Base-by-base conservation (phyloP, 2,329 filamentous ascomycete genomes). In the Byssoonygena ceratinophila region DNA sequence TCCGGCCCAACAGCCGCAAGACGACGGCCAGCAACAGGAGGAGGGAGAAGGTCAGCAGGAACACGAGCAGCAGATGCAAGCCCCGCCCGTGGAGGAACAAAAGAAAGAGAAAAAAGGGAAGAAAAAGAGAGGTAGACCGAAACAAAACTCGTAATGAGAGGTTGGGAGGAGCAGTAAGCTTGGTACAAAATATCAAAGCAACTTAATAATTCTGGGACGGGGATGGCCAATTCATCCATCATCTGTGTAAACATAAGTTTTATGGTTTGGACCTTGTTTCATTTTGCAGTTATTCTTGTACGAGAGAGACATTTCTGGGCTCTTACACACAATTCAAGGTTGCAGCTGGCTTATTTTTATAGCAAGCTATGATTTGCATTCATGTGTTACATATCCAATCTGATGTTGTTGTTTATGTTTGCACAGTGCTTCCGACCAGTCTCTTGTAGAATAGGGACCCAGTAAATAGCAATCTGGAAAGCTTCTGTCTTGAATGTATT, bases 51-150 rank as follows among this genome's bases (percentile, higher is more conserved):
- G 27, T 27, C 50, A 39, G 9, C 40, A 36, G n/a, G 14, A 16
- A 6, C 23, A 40, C 25, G 29, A 51, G 16, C 14, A 40, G 20
- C 39, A 50, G n/a, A 34, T 41, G 22, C 29, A 55, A 36, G n/a
- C 5, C 16, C 49, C 51, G 14, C 16, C 16, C 27, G 40, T 32
- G 11, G 31, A 36, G 20, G 43, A 41, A 4, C 44, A 39, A 48
- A 27, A 46, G 34, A 40, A 34, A 32, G 41, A 18, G 34, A 56
- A 54, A 40, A 51, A 23, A 12, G 48, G 41, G n/a, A 56, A 56
- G 41, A 54, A 54, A 36, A 54, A 51, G 49, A 34, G 49, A 41
- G 51, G 54, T 22, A 52, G 51, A 27, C 51, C 54, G 5, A 56
- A 56, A 31, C 54, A 53, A 18, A 48, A 46, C 11, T 32, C 50